phyloP scores from a whole-genome alignment of 148 eudicot genomes.

The Amaranthus palmeri region DNA sequence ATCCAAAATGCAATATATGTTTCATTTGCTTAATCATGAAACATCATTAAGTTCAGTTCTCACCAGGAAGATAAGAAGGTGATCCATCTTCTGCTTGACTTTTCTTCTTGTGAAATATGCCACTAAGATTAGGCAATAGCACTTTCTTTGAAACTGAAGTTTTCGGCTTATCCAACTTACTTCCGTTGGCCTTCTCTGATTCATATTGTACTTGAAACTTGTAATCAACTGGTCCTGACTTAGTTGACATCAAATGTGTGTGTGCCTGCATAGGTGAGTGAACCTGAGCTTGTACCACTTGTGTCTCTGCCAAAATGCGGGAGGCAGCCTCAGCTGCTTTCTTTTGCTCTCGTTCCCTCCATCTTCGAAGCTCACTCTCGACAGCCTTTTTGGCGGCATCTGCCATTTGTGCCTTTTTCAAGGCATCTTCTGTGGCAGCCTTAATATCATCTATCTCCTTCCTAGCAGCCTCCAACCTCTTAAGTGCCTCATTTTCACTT shows the following conservation, averaged over 20 bases:
- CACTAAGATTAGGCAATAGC: conserved; percentile 54
- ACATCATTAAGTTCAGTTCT: conserved; percentile 22
- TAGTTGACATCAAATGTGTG: conserved; percentile 26
- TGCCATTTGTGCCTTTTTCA: conserved; percentile 71
- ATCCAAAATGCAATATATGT: conserved; percentile 2
- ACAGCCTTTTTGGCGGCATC: conserved; percentile 86
- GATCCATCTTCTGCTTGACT: conserved; percentile 51
- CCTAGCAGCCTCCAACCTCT: conserved; percentile 55
- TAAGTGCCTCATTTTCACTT: conserved; percentile 74
- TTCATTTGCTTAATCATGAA: conserved; percentile 4
- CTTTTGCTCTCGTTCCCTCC: conserved; percentile 82
- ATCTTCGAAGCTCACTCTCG: conserved; percentile 77
- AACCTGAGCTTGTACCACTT: conserved; percentile 17
- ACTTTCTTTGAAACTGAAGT: conserved; percentile 48
- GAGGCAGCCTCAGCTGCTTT: conserved; percentile 75
- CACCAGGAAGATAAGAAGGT: conserved; percentile 67
- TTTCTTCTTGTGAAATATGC: conserved; percentile 74
- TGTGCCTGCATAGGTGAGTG: conserved; percentile 12
- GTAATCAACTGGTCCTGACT: conserved; percentile 41
- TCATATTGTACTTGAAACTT: conserved; percentile 34
- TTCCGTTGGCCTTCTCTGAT: conserved; percentile 26
- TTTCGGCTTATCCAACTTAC: conserved; percentile 40
- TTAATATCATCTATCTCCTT: conserved; percentile 72
- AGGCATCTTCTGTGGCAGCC: conserved; percentile 56
- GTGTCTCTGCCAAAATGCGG: conserved; percentile 52